Conservation (phyloP, 371 early-diverging fungal genomes). For the Neoconidiobolus thromboides region DNA sequence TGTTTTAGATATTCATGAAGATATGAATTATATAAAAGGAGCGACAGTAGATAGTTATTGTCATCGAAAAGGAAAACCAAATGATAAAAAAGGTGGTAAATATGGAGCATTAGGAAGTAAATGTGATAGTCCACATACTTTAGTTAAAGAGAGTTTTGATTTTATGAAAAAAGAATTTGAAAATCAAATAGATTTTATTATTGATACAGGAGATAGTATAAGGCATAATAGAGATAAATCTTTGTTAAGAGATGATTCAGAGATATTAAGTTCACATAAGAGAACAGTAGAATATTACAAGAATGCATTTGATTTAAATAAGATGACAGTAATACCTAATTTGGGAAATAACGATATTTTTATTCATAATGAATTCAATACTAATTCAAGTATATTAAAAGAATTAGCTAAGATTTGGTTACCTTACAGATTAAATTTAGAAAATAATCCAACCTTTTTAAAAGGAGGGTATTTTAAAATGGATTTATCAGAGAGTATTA, state of each 20-base stretch:
- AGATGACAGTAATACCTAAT: constrained; percentile 18
- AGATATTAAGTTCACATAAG: constrained; percentile 15
- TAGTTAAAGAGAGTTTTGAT: background rate
- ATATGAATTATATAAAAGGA: constrained; percentile 2
- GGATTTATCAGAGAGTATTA: constrained; percentile 3
- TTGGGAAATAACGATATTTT: constrained; percentile 24
- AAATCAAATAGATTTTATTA: constrained; percentile 19
- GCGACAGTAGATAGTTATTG: background rate
- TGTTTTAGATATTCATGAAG: constrained; percentile 2
- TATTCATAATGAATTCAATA: constrained; percentile 11
- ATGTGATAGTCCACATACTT: background rate
- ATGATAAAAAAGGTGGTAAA: background rate
- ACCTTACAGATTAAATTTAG: background rate
- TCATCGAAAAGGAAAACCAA: constrained; percentile 3
- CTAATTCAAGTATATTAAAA: background rate
- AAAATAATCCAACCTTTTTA: background rate
- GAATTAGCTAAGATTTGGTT: constrained; percentile 1
- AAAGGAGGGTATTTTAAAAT: constrained; percentile 9
- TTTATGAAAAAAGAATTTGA: background rate
- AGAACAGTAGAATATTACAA: constrained; percentile 13
- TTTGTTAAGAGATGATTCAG: constrained; percentile 10
- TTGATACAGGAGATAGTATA: constrained; percentile 26
- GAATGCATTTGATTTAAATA: constrained; percentile 13
- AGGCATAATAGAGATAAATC: constrained; percentile 22
- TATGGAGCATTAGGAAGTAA: background rate